These are phyloP conservation scores for Starmerella bombi DNA, from an alignment of 805 yeast genomes.

Conservation along the genomic window DNA sequence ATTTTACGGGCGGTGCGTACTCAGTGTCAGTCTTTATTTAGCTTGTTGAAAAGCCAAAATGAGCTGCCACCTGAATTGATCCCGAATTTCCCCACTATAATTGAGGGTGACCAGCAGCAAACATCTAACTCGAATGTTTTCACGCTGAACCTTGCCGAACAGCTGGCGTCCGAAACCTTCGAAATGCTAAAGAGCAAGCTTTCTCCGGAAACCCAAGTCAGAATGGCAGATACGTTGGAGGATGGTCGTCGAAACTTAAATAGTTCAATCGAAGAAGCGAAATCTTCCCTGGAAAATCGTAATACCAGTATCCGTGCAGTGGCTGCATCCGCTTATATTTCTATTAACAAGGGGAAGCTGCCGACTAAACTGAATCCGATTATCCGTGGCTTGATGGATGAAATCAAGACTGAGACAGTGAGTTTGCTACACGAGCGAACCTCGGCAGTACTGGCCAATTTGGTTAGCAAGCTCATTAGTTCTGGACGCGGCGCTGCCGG, in stretches of 20 bases:
- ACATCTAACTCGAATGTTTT: slow-evolving; percentile 86
- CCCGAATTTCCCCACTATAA: slow-evolving; percentile 77
- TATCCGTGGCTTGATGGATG: slow-evolving; percentile 83
- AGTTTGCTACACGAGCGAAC: slow-evolving; percentile 54
- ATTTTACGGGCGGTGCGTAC: slow-evolving; percentile 72
- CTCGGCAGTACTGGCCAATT: slow-evolving; percentile 51
- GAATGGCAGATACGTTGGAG: slow-evolving; percentile 58
- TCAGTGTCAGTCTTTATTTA: slow-evolving; percentile 70
- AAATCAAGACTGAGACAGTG: slow-evolving; percentile 64
- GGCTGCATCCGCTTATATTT: slow-evolving; percentile 60
- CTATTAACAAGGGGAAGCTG: slow-evolving; percentile 34
- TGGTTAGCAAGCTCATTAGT: slow-evolving; percentile 46
- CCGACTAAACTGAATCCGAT: slow-evolving; percentile 83
- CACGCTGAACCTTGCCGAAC: slow-evolving; percentile 62
- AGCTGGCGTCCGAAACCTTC: slow-evolving; percentile 49
- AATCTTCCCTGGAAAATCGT: slow-evolving; percentile 32
- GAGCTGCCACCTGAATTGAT: slow-evolving; percentile 55
- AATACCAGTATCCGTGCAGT: slow-evolving; percentile 53
- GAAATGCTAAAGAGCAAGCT: slow-evolving; percentile 50
- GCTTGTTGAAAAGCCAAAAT: slow-evolving; percentile 64
- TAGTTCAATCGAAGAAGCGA: slow-evolving; percentile 57
- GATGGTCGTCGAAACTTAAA: slow-evolving; percentile 61
- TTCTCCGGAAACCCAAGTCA: slow-evolving; percentile 55
- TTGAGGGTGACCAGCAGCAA: slow-evolving; percentile 73
- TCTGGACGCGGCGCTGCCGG: slow-evolving; percentile 58